These are phyloP conservation scores for Halophytophthora polymorphica DNA, from an alignment of 352 stramenopile genomes.

Conservation along the genomic window DNA sequence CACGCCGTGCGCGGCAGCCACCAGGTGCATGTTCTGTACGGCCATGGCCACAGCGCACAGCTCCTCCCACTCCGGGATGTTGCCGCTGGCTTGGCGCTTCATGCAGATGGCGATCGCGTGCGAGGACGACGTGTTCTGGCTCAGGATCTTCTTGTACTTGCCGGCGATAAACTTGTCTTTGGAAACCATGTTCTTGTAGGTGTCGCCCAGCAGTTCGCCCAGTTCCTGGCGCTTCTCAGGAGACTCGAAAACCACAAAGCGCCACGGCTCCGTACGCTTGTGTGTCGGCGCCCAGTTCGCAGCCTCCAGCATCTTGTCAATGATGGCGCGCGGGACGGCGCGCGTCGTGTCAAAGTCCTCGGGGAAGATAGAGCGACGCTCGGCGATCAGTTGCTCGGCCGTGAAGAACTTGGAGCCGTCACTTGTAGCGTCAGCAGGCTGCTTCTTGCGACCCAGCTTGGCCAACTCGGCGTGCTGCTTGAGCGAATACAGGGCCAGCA, in stretches of 20 bases:
- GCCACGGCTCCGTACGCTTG: slow-evolving; percentile 78
- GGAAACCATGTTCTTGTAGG: slow-evolving; percentile 67
- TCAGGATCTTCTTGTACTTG: slow-evolving; percentile 80
- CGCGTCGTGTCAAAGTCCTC: slow-evolving; percentile 58
- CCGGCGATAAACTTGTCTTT: slow-evolving; percentile 65
- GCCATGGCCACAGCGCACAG: slow-evolving; percentile 69
- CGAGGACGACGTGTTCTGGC: slow-evolving; percentile 63
- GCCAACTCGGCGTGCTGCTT: slow-evolving; percentile 29
- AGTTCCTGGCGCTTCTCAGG: slow-evolving; percentile 49
- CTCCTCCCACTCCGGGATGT: slow-evolving; percentile 80
- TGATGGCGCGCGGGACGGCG: slow-evolving; percentile 45
- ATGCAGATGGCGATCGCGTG: slow-evolving; percentile 86
- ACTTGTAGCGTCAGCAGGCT: slow-evolving; percentile 17
- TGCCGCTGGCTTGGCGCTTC: slow-evolving; percentile 81
- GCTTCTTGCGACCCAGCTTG: slow-evolving; percentile 5
- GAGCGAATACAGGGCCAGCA: slow-evolving; percentile 34
- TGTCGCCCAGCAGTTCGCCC: slow-evolving; percentile 57
- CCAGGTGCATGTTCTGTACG: slow-evolving; percentile 85
- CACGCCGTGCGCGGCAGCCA: slow-evolving; percentile 58
- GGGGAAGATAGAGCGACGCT: slow-evolving; percentile 76
- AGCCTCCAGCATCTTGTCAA: slow-evolving; percentile 74
- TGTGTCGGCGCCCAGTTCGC: slow-evolving; percentile 86
- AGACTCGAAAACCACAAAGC: slow-evolving; percentile 71
- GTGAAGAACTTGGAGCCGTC: slow-evolving; percentile 44
- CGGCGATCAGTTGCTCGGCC: slow-evolving; percentile 73